Evolutionary conservation across 768 basidiomycete species (phyloP).

Genomic region (Auriscalpium vulgare): DNA sequence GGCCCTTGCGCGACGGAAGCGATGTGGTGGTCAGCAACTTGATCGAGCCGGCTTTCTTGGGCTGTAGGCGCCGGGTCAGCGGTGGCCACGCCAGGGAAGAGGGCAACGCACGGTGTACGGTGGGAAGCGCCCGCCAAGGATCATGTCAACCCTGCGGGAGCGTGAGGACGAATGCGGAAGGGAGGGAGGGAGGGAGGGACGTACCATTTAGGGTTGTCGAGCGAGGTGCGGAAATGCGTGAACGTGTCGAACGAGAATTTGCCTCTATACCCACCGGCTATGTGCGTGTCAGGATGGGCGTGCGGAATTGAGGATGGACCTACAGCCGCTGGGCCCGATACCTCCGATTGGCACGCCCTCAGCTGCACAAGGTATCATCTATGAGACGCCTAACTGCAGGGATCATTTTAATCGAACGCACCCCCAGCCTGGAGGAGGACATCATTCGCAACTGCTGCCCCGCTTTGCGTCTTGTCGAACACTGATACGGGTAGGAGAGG

Average conservation of each 20-base stretch:
- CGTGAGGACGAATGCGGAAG: not conserved
- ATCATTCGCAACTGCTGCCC: constrained; percentile 63
- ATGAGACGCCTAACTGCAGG: too few relatives aligned
- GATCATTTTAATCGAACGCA: constrained; percentile 21
- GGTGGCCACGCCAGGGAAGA: not conserved
- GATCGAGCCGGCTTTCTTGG: too few relatives aligned
- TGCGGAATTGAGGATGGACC: not conserved
- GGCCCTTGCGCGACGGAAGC: too few relatives aligned
- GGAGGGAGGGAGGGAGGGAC: not conserved
- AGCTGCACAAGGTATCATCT: constrained; percentile 24
- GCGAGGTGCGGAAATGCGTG: not conserved
- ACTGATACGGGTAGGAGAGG: constrained; percentile 30
- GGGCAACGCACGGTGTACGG: not conserved
- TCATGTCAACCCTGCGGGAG: not conserved
- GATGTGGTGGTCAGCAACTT: too few relatives aligned
- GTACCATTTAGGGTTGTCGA: not conserved
- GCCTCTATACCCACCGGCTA: not conserved
- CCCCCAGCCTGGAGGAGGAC: constrained; percentile 48
- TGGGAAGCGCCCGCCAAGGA: not conserved
- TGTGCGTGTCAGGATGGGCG: not conserved
- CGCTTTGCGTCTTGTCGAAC: constrained; percentile 59
- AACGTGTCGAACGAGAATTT: not conserved
- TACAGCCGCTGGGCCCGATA: constrained; percentile 49
- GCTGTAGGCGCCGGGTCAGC: too few relatives aligned
- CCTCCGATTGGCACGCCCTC: constrained; percentile 69